Base-by-base conservation (phyloP, 306 rosid genomes). In the Sindora glabra region DNA sequence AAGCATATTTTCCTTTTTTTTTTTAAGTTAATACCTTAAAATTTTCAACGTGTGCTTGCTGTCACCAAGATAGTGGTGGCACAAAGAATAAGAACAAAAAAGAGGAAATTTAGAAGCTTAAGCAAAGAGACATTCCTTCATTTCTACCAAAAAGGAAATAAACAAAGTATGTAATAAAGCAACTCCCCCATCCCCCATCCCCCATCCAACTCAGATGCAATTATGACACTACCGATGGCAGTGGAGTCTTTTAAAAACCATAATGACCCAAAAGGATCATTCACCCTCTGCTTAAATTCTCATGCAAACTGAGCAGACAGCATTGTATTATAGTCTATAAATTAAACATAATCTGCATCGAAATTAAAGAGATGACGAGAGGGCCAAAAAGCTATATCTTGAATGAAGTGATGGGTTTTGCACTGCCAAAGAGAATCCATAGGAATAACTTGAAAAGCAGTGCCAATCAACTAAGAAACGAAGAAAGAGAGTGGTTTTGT, bases 401-500 rank as follows among this genome's bases (percentile, higher is more conserved):
- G 91, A 86, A 75, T 71, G 82, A 77, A 77, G 96, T 78, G 95
- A 81, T 42, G 86, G 83, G 86, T 60, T 82, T 74, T 65, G 70
- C 59, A 61, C 70, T 72, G 75, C 62, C 84, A 81, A 67, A 74
- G 84, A 78, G 97, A 86, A 86, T 89, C 89, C 79, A 73, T 80
- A 81, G 79, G 8, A 34, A 51, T 41, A 85, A 79, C 95, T 86
- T 81, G 67, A 79, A 89, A 89, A 83, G 91, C 52, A 30, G 95
- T 79, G 91, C 95, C 91, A 73, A 15, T 40, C 55, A 24, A 50
- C 62, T 65, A 24, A 65, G 40, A 63, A 23, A 62, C 44, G 47
- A 39, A 67, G 77, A 56, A 48, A 60, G 50, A 29, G 56, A 58
- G 44, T 12, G 42, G 32, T 71, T 21, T 50, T 67, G 79, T 80